phyloP scores from a whole-genome alignment of 352 stramenopile species.

The Phytophthora idaei region DNA sequence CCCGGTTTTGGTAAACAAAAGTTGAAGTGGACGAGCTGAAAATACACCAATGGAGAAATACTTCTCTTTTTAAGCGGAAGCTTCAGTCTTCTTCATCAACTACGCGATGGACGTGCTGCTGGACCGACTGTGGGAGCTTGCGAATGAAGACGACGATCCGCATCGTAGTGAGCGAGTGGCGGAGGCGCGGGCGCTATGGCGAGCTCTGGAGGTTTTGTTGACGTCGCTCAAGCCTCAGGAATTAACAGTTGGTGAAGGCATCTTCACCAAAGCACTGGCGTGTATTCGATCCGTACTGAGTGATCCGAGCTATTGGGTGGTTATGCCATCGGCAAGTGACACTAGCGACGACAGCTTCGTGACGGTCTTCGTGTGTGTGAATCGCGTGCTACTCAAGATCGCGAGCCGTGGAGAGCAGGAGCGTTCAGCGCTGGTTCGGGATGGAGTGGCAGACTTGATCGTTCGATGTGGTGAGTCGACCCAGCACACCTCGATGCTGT shows the following conservation, averaged over 20 bases:
- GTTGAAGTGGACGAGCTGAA: slow-evolving; percentile 13
- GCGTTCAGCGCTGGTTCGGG: slow-evolving; percentile 47
- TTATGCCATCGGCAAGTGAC: not conserved
- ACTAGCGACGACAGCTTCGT: slow-evolving; percentile 19
- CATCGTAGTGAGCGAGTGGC: slow-evolving; percentile 25
- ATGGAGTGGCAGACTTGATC: slow-evolving; percentile 45
- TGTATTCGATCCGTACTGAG: slow-evolving; percentile 47
- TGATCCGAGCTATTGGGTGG: slow-evolving; percentile 33
- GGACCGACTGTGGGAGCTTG: slow-evolving; percentile 47
- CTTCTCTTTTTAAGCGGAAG: not conserved
- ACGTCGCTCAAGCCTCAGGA: slow-evolving; percentile 41
- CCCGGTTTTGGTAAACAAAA: not conserved
- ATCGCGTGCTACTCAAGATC: slow-evolving; percentile 52
- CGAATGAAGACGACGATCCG: slow-evolving; percentile 29
- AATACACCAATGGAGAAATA: slow-evolving; percentile 1
- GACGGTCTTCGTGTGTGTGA: slow-evolving; percentile 47
- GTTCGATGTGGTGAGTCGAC: slow-evolving; percentile 31
- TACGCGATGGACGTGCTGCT: slow-evolving; percentile 50
- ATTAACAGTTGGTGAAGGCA: slow-evolving; percentile 38
- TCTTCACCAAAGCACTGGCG: slow-evolving; percentile 49
- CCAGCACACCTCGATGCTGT: slow-evolving; percentile 12
- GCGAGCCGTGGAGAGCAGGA: slow-evolving; percentile 53
- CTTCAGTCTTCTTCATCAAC: not conserved
- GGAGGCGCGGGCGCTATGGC: slow-evolving; percentile 62
- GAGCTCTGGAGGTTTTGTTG: slow-evolving; percentile 54